Conservation (phyloP, 306 rosid species). For the Pterocarpus macrocarpus region DNA sequence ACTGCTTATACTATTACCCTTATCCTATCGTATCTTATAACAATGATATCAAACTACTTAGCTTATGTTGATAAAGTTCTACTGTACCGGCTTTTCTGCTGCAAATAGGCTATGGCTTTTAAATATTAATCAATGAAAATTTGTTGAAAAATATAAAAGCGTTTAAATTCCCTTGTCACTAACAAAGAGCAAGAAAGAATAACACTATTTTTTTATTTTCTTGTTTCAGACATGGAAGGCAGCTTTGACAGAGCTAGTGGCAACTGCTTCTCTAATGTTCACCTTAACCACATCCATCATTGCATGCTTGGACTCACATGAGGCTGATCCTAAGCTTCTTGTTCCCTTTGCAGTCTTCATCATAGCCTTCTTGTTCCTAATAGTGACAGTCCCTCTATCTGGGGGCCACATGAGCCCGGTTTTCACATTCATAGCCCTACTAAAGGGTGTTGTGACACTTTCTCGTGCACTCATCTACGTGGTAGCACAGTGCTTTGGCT, state of each 20-base stretch:
- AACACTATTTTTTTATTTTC: neutral
- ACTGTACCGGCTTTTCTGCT: too few species aligned
- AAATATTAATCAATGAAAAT: too few species aligned
- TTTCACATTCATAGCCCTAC: slow-evolving; percentile 65
- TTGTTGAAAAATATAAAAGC: too few species aligned
- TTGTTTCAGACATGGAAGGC: slow-evolving; percentile 73
- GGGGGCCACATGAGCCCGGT: slow-evolving; percentile 83
- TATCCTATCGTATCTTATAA: too few species aligned
- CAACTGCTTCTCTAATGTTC: slow-evolving; percentile 65
- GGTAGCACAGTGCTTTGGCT: slow-evolving; percentile 69
- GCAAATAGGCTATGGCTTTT: too few species aligned
- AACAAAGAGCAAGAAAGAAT: neutral
- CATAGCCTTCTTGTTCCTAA: slow-evolving; percentile 70
- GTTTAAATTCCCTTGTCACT: neutral
- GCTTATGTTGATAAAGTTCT: too few species aligned
- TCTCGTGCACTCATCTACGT: slow-evolving; percentile 55
- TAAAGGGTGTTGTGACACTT: slow-evolving; percentile 49
- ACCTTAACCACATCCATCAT: slow-evolving; percentile 62
- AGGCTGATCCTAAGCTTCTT: slow-evolving; percentile 61
- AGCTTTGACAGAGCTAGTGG: slow-evolving; percentile 69
- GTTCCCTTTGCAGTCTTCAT: slow-evolving; percentile 74
- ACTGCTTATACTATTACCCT: too few species aligned
- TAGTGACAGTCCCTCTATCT: slow-evolving; percentile 72
- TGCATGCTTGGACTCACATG: slow-evolving; percentile 72
- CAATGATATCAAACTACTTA: too few species aligned